Conservation (phyloP, 1,284 basidiomycete genomes). For the Phellinidium pouzarii region DNA sequence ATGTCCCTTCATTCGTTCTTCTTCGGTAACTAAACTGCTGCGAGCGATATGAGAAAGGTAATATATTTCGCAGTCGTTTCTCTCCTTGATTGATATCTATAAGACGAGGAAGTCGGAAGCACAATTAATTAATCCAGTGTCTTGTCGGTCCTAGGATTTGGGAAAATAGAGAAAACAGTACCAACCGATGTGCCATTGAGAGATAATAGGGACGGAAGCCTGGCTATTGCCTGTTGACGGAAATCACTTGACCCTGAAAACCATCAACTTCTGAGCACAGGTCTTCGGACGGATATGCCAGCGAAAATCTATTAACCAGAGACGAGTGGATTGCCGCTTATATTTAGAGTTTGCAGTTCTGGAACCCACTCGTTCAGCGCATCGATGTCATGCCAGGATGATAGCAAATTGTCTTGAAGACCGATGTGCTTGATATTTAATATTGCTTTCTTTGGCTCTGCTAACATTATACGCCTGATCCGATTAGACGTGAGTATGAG, state of each 20-base stretch:
- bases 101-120: not conserved
- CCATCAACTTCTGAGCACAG: slow-evolving; percentile 15
- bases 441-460: slow-evolving; percentile 25
- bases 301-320: slow-evolving; percentile 35
- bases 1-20: slow-evolving; percentile 41
- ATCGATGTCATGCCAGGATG: slow-evolving; percentile 66
- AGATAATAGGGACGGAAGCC: slow-evolving; percentile 51
- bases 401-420: slow-evolving; percentile 57
- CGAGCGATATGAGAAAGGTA: slow-evolving; percentile 65
- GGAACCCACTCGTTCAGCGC: slow-evolving; percentile 62
- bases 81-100: slow-evolving; percentile 41
- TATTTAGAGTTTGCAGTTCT: slow-evolving; percentile 47
- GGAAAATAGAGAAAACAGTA: slow-evolving; percentile 17
- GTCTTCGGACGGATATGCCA: slow-evolving; percentile 7
- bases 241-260: slow-evolving; percentile 33
- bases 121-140: not conserved
- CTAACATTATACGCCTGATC: slow-evolving; percentile 44
- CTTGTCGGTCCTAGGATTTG: not conserved
- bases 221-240: slow-evolving; percentile 67
- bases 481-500: slow-evolving; percentile 67
- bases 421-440: slow-evolving; percentile 48
- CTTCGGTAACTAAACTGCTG: slow-evolving; percentile 35
- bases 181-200: slow-evolving; percentile 69
- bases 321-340: slow-evolving; percentile 56
- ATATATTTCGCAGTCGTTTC: slow-evolving; percentile 82